Conservation (phyloP, 2,329 filamentous ascomycete species). For the Calonectria henricotiae region DNA sequence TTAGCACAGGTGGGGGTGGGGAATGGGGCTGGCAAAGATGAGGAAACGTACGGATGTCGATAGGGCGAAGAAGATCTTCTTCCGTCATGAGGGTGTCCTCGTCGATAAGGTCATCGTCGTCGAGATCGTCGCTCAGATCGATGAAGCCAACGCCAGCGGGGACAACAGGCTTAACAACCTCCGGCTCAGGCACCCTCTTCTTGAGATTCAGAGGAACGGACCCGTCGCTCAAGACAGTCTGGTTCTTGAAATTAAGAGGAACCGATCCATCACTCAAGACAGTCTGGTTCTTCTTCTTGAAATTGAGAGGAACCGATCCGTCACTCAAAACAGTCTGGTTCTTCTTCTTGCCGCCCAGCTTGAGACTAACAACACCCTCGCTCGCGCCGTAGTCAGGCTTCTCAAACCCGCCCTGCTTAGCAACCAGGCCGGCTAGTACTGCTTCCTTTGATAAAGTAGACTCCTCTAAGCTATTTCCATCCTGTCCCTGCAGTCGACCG, state of each 20-base stretch:
- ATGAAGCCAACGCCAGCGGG: slow-evolving; percentile 78
- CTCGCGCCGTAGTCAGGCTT: slow-evolving; percentile 78
- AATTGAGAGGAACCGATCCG: slow-evolving; percentile 54
- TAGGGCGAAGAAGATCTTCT: slow-evolving; percentile 84
- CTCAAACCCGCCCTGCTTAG: slow-evolving; percentile 76
- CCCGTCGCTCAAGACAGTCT: slow-evolving; percentile 44
- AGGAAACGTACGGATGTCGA: slow-evolving; percentile 82
- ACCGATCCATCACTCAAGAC: slow-evolving; percentile 48
- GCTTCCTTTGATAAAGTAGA: slow-evolving; percentile 75
- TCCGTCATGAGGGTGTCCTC: slow-evolving; percentile 90
- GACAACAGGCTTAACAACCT: slow-evolving; percentile 59
- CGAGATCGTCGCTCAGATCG: slow-evolving; percentile 76
- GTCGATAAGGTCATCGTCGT: slow-evolving; percentile 90
- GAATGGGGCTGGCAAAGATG: slow-evolving; percentile 14
- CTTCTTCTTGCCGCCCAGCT: slow-evolving; percentile 60
- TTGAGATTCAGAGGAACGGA: slow-evolving; percentile 60
- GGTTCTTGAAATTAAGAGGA: slow-evolving; percentile 55
- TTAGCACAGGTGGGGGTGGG: slow-evolving; percentile 28
- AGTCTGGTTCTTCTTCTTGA: slow-evolving; percentile 56
- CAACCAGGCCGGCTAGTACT: slow-evolving; percentile 85
- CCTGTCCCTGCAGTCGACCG: slow-evolving; percentile 79
- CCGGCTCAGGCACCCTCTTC: slow-evolving; percentile 56
- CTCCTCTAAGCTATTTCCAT: slow-evolving; percentile 72
- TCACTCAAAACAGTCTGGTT: slow-evolving; percentile 44
- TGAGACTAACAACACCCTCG: slow-evolving; percentile 71